Base-by-base conservation (phyloP, 106 monocot genomes). In the Dendrobium officinale region DNA sequence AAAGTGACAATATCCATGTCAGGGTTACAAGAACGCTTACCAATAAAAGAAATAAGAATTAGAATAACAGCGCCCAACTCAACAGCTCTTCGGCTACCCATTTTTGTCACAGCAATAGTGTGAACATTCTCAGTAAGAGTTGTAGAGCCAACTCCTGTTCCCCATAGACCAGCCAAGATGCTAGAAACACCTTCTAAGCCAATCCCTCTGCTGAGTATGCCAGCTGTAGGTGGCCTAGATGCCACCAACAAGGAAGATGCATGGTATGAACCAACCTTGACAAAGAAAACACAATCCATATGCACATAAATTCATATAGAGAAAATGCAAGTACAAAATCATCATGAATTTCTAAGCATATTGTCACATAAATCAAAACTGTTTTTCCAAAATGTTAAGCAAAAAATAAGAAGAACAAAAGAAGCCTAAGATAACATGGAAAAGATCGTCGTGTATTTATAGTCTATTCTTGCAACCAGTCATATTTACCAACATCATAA, bases 101-200 rank as follows among this genome's bases (percentile, higher is more conserved):
- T 91, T 92, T 94, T 94, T 54, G 97, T 98, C 17, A 98, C 92
- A 58, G 94, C 97, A 85, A 98, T 98, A 24, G 97, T 98, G 88
- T 98, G 97, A 19, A 98, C 89, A 77, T 98, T 98, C 80, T 98
- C 97, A 15, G 97, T 98, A 26, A 98, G 90, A 16, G 94, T 98
- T 49, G 92, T 85, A n/a, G 92, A 98, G 17, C 92, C 97, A 75
- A 91, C 84, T 79, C 97, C 97, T 78, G 92, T 94, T 68, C 97
- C 97, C 94, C 97, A 98, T 10, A 98, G 59, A 49, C 86, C 92
- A 84, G 97, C 92, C 55, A 98, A 85, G 59, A 98, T 75, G 78
- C 92, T 88, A 22, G 89, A 89, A 72, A 94, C 58, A 77, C 94
- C 97, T 88, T 98, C 97, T 70, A 98, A 78, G 55, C 91, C 94